Base-by-base conservation (phyloP, 306 rosid species). In the Lathyrus aphaca region DNA sequence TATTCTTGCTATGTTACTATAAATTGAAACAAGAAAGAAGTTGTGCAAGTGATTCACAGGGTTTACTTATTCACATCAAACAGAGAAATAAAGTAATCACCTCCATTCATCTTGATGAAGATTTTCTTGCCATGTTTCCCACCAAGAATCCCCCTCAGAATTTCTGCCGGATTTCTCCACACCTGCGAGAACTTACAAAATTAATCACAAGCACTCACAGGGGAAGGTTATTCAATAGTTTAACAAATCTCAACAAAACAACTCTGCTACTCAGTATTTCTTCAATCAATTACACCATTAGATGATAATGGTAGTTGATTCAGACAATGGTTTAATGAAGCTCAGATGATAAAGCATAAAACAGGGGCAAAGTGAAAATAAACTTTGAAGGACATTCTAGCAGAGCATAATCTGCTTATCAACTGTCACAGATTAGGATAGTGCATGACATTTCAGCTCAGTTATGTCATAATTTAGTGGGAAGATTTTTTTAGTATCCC, bases 51-150 rank as follows among this genome's bases (percentile, higher is more conserved):
- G 63, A 39, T 38, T 54, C 58, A 25, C 17, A 16, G 48, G 57
- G 23, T 64, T 72, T 30, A 58, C 43, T 39, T 73, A 64, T 38
- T 46, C 62, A 38, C 58, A 49, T 42, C 51, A 21, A 44, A 67
- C 63, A 72, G 55, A 70, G 59, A 51, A 56, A 48, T 44, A 43
- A 49, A 57, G 59, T 61, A 65, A 73, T 66, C 45, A 94, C 98
- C 98, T 94, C 97, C 97, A 94, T 87, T 90, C 98, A 70, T 94
- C 97, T 84, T 94, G 98, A 71, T 94, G 94, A 73, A 94, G 92
- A 84, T 87, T 84, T 83, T 94, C 98, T 83, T 94, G 97, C 98
- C 98, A 94, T 8, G 97, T 90, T 82, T 94, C 97, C 97, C 98
- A 94, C 98, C 98, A 94, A 55, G 92, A 87, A 82, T 94, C 97